These are phyloP conservation scores for Dactylellina cionopaga DNA, from an alignment of 2,329 filamentous ascomycete genomes.

Conservation along the genomic window DNA sequence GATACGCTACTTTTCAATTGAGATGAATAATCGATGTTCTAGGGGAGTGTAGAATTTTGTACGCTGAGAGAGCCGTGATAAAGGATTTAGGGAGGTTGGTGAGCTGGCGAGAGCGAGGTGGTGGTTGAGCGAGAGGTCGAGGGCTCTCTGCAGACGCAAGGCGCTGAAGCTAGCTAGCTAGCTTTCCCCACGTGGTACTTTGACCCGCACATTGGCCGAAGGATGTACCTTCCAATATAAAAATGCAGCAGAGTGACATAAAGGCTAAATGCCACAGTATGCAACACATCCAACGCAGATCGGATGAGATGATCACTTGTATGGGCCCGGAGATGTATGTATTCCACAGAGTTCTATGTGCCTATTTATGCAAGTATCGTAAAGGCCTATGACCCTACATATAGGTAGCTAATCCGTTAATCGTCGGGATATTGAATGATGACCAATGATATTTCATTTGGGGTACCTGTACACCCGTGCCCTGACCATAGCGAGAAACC, in stretches of 20 bases:
- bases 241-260: not conserved
- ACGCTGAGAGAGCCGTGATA: conserved; percentile 2
- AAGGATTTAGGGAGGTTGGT: conserved; percentile 12
- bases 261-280: not conserved
- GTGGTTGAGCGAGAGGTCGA: conserved; percentile 26
- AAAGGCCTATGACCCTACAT: not conserved
- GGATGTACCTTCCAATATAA: conserved; percentile 2
- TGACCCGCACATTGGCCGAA: conserved; percentile 24
- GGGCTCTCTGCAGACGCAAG: conserved; percentile 15
- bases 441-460: not conserved
- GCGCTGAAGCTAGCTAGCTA: conserved; percentile 31
- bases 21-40: not conserved
- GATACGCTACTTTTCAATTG: conserved; percentile 25
- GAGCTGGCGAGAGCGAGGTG: conserved; percentile 30
- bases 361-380: too few relatives aligned
- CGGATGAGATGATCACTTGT: too few relatives aligned
- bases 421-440: too few relatives aligned
- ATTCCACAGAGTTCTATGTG: too few relatives aligned
- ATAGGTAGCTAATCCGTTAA: too few relatives aligned
- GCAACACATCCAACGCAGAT: conserved; percentile 22
- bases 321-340: too few relatives aligned
- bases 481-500: too few relatives aligned
- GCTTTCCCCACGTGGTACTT: conserved; percentile 48
- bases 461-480: not conserved
- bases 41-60: not conserved